Base-by-base conservation (phyloP, 768 basidiomycete genomes). In the Naganishia vaughanmartiniae region DNA sequence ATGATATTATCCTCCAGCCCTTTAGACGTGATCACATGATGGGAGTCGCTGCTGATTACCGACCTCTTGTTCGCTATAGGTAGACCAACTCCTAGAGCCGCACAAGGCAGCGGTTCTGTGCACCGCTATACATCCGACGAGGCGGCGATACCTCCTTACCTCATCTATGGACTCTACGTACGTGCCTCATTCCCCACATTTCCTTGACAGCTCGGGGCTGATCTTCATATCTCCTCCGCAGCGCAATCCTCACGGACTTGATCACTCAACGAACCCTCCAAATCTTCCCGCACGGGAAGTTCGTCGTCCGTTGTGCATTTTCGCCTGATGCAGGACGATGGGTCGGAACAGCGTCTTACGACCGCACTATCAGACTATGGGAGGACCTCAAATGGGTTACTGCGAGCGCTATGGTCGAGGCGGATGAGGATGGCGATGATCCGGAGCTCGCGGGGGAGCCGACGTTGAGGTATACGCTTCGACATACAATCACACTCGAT, bases 101-200 rank as follows among this genome's bases (percentile, higher is more conserved):
- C 77, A 78, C 68, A 74, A 73, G 63, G 80, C 80, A 9, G 78
- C 80, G 6, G 73, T 81, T 0, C 55, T 81, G 15, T 69, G 67
- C 19, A 77, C 79, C 46, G 76, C 75, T 1, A 26, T 76, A 4
- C 80, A 81, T 63, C 78, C 80, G 11, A 54, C 54, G 12, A 73
- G 73, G 31, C 65, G 71, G 19, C 71, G 80, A 15, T 81, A 81
- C 45, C 70, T 81, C 33, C 45, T 81, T 34, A 78, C 80, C 1
- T 77, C 77, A 15, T 80, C 75, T 45, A 82, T 74, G 81, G 80
- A 74, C 66, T 78, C 74, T 65, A 78, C 77, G 81, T 82, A 67
- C 71, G 79, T 75, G 7, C 42, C 42, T 3, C 6, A 30, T 51
- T 26, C 19, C 39, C 24, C n/a, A 31, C 12, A 28, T 55, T 7